Evolutionary conservation across 2,329 filamentous ascomycete species (phyloP).

Genomic region (Phialophora tarda): DNA sequence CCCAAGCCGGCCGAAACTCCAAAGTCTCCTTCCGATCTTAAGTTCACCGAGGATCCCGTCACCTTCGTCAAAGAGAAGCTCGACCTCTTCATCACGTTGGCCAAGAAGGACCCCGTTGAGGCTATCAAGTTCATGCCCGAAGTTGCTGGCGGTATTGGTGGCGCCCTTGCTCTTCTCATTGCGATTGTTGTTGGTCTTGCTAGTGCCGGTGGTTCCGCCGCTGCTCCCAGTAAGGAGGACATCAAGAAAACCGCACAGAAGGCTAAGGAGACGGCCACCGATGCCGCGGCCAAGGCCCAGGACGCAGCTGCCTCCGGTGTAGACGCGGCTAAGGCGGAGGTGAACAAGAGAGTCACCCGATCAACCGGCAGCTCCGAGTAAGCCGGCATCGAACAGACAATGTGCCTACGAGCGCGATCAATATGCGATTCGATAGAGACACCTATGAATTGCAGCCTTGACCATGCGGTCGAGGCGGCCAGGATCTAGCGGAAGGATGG

Average conservation of each 20-base stretch:
- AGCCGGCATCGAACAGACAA: not conserved
- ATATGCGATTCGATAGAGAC: not conserved
- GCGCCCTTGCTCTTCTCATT: constrained; percentile 71
- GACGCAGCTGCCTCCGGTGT: constrained; percentile 65
- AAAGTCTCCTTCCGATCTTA: constrained; percentile 74
- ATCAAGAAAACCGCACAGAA: constrained; percentile 73
- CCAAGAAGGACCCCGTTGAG: constrained; percentile 79
- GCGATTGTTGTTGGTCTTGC: constrained; percentile 72
- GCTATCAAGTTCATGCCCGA: constrained; percentile 90
- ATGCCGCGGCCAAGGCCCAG: constrained; percentile 68
- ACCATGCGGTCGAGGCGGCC: not conserved
- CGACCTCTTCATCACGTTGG: constrained; percentile 85
- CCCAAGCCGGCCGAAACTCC: constrained; percentile 73
- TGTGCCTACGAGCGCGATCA: not conserved
- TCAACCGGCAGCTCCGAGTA: constrained; percentile 11
- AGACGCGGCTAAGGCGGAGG: constrained; percentile 75
- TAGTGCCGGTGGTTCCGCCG: constrained; percentile 66
- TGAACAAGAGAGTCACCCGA: constrained; percentile 60
- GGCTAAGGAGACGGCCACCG: constrained; percentile 66
- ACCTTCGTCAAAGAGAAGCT: constrained; percentile 89
- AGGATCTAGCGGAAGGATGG: not conserved
- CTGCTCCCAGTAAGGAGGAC: constrained; percentile 71
- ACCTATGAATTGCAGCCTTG: not conserved
- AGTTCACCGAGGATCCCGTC: constrained; percentile 90
- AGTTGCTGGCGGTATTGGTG: constrained; percentile 79